Evolutionary conservation across 2,329 filamentous ascomycete species (phyloP).

Genomic region (Waltergamsia citrina): DNA sequence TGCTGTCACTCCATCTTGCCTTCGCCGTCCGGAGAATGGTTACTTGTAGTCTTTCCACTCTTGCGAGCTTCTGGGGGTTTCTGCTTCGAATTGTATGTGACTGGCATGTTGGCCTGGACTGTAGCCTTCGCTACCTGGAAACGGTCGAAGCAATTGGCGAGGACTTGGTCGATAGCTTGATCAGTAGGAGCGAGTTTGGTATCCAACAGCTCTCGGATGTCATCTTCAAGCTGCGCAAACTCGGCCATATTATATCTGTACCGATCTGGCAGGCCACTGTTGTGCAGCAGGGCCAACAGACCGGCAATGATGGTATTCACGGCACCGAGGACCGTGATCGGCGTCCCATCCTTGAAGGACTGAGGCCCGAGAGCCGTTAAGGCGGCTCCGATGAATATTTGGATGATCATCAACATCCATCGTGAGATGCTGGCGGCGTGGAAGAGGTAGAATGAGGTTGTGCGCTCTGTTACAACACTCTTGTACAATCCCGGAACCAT

Average conservation of each 20-base stretch:
- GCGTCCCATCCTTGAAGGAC: constrained; percentile 21
- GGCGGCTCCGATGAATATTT: constrained; percentile 37
- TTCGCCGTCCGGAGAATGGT: too few species aligned
- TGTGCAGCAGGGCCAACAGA: constrained; percentile 40
- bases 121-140: constrained; percentile 35
- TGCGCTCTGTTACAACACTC: constrained; percentile 33
- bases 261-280: constrained; percentile 41
- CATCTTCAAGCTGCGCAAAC: constrained; percentile 38
- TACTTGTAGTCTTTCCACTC: too few species aligned
- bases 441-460: constrained; percentile 33
- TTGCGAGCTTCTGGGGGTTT: background rate
- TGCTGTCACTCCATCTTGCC: too few species aligned
- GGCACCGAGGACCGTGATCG: constrained; percentile 39
- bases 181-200: constrained; percentile 32
- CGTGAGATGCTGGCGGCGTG: constrained; percentile 29
- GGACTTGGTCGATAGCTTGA: constrained; percentile 32
- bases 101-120: constrained; percentile 36
- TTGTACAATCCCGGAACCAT: constrained; percentile 39
- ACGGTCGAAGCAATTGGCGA: constrained; percentile 35
- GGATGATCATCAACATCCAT: constrained; percentile 36
- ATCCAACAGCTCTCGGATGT: constrained; percentile 39
- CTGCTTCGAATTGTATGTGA: constrained; percentile 22
- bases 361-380: constrained; percentile 40
- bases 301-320: constrained; percentile 40
- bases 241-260: constrained; percentile 39